Conservation (phyloP, 176 grass and related monocot species). For the Aegilops longissima region DNA sequence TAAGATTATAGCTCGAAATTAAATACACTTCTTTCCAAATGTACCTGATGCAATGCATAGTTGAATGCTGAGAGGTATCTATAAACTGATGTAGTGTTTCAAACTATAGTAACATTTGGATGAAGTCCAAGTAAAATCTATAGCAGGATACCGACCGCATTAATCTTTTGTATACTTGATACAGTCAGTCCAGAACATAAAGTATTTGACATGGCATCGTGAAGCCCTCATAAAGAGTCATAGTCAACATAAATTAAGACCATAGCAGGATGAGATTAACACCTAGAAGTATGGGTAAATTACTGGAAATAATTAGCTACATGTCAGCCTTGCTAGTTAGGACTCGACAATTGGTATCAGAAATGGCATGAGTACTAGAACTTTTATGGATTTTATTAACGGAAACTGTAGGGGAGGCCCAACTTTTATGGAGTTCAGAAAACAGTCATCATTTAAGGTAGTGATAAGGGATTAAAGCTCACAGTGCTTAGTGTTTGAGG, state of each 20-base stretch:
- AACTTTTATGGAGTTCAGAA: neutral
- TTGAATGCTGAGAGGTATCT: neutral
- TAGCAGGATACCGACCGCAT: neutral
- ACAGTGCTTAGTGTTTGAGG: constrained; percentile 83
- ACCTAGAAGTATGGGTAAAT: neutral
- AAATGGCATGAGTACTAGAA: neutral
- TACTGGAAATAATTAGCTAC: constrained; percentile 1
- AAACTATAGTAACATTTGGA: neutral
- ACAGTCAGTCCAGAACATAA: neutral
- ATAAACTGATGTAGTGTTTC: neutral
- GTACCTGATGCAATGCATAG: constrained; percentile 4
- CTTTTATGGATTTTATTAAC: neutral
- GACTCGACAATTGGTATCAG: neutral
- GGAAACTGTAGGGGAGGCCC: neutral
- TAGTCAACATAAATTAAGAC: neutral
- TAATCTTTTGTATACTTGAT: neutral
- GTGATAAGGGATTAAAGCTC: constrained; percentile 44
- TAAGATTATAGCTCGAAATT: neutral
- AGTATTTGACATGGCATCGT: neutral
- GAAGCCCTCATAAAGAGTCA: neutral
- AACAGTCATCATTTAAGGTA: neutral
- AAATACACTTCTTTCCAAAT: constrained; percentile 2
- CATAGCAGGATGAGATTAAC: constrained; percentile 11
- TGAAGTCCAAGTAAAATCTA: neutral
- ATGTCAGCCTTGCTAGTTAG: neutral